Base-by-base conservation (phyloP, 2,329 filamentous ascomycete species). In the Ascochyta fabae region DNA sequence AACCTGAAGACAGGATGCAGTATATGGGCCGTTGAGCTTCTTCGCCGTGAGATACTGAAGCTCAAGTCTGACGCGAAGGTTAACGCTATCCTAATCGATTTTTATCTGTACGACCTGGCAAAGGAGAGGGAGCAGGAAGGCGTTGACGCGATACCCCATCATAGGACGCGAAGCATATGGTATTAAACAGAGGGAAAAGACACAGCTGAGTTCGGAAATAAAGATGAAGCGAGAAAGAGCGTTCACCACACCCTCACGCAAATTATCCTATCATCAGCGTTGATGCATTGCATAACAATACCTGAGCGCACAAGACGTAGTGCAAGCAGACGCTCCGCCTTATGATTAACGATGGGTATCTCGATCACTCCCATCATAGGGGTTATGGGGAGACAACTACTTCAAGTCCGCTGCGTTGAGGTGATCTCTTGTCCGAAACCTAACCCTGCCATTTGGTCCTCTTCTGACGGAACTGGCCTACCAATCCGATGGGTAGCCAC, bases 41-140 rank as follows among this genome's bases (percentile, higher is more conserved):
- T 99, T 61, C 83, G 87, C 48, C 84, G 89, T 31, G 91, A 97
- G 73, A 98, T 99, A 46, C 70, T 88, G 53, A 84, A 81, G 41
- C 76, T 85, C 13, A 86, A 97, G 67, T 90, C 92, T 1, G 86
- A 88, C 9, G 83, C 87, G 1, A 78, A 79, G 15, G 75, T 89
- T 60, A 99, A 99, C 72, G 93, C 95, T 24, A 91, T 98, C 35
- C 76, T 99, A 66, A 95, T 99, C 60, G 95, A 99, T 76, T 99
- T 98, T 77, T 96, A 97, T 75, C 80, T 99, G 51, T 99, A 99
- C 72, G 95, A 99, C 77, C 87, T 89, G 16, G 92, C 95, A 78
- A 99, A 98, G 75, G 89, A 92, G 70, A 75, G 90, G 71, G 94
- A 98, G 75, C 68, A 67, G 27, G 72, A 71, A 6, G 68, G 61